Conservation (phyloP, 2,329 filamentous ascomycete species). For the Colletotrichum sp. region DNA sequence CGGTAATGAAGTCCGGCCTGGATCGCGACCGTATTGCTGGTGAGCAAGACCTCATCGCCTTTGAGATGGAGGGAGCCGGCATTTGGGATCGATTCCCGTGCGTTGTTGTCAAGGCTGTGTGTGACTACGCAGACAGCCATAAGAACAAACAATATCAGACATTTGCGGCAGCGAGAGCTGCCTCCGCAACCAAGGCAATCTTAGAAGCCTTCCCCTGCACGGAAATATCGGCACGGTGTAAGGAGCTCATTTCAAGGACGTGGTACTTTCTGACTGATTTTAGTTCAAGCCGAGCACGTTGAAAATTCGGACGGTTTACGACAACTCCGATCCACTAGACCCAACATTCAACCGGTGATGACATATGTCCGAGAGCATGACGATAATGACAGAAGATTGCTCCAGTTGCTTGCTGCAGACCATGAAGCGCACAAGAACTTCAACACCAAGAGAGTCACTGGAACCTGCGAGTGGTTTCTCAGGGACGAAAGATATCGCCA, state of each 20-base stretch:
- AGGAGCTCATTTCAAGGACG: too few relatives aligned
- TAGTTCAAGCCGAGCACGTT: too few relatives aligned
- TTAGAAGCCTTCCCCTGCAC: not conserved
- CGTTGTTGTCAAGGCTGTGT: constrained; percentile 42
- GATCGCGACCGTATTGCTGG: constrained; percentile 38
- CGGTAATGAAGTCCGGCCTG: constrained; percentile 42
- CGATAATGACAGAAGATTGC: constrained; percentile 14
- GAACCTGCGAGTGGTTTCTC: constrained; percentile 40
- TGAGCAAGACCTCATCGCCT: constrained; percentile 28
- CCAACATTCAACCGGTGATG: too few relatives aligned
- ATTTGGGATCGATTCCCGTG: constrained; percentile 30
- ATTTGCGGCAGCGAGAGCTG: constrained; percentile 40
- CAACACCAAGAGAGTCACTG: constrained; percentile 29
- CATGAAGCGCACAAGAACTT: constrained; percentile 32
- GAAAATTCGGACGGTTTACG: too few relatives aligned
- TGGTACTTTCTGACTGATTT: too few relatives aligned
- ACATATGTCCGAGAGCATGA: constrained; percentile 13
- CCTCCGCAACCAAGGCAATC: constrained; percentile 33
- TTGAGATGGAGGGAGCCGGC: constrained; percentile 41
- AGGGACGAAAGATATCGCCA: constrained; percentile 27
- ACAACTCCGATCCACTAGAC: too few relatives aligned
- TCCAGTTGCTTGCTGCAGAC: constrained; percentile 25
- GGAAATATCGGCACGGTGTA: too few relatives aligned
- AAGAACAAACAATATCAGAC: constrained; percentile 40
- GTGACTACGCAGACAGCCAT: constrained; percentile 45